phyloP scores from a whole-genome alignment of 176 grass and related monocot genomes.

The Tillandsia leiboldiana region DNA sequence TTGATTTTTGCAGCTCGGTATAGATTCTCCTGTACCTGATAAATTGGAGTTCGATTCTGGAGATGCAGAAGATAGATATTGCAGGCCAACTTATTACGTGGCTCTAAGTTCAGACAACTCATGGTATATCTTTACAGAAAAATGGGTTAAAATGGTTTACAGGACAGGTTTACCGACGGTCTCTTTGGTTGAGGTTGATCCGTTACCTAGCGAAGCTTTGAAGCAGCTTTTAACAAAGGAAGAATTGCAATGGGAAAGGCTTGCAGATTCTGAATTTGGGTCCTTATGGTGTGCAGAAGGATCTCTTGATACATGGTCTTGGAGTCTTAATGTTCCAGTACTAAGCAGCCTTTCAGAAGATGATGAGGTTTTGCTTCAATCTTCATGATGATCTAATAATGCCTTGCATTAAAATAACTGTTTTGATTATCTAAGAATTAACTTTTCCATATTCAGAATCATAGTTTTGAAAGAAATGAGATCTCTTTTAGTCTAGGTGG shows the following conservation, averaged over 20 bases:
- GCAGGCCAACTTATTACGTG: constrained; percentile 51
- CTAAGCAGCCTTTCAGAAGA: constrained; percentile 88
- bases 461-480: no score
- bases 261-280: constrained; percentile 83
- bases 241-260: constrained; percentile 75
- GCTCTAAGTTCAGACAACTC: constrained; percentile 98
- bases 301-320: constrained; percentile 96
- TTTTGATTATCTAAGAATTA: neutral
- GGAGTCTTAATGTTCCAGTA: constrained; percentile 96
- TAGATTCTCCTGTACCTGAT: constrained; percentile 29
- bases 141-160: constrained; percentile 83
- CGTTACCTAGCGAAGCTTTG: constrained; percentile 60
- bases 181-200: constrained; percentile 58
- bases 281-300: constrained; percentile 80
- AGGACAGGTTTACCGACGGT: constrained; percentile 58
- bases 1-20: constrained; percentile 40
- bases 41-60: constrained; percentile 31
- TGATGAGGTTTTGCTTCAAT: constrained; percentile 37
- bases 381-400: no score
- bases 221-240: constrained; percentile 63
- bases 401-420: no score
- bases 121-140: constrained; percentile 98
- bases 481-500: no score
- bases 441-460: no score
- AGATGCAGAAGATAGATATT: constrained; percentile 18